A percentile compares a stretch with the other conserved stretches of the same genome.
Conservation (phyloP, 139 green algal genomes). For the Nannochloris sp. region DNA sequence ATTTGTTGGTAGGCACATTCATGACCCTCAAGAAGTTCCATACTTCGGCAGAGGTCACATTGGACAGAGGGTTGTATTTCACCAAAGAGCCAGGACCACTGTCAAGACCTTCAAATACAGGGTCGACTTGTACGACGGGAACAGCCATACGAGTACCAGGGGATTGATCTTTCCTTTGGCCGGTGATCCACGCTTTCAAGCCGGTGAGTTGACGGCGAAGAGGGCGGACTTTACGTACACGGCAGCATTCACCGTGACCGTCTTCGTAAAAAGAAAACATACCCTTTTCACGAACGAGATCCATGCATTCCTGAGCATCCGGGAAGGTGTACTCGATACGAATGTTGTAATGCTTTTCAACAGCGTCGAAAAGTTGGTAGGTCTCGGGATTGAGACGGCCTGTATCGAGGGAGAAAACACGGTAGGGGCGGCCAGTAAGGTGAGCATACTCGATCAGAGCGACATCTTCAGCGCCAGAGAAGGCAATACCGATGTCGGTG, state of each 20-base stretch:
- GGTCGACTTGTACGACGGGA: constrained; percentile 84
- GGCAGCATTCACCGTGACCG: constrained; percentile 95
- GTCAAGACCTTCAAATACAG: constrained; percentile 79
- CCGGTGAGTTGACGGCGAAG: constrained; percentile 80
- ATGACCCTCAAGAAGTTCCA: constrained; percentile 98
- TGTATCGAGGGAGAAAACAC: constrained; percentile 97
- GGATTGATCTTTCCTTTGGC: constrained; percentile 96
- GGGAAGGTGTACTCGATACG: constrained; percentile 98
- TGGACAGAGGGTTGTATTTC: constrained; percentile 98
- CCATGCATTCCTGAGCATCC: constrained; percentile 74
- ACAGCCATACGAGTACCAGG: constrained; percentile 85
- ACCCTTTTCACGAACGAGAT: constrained; percentile 92
- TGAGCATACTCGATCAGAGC: constrained; percentile 96
- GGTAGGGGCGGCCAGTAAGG: constrained; percentile 86
- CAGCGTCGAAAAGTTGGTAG: constrained; percentile 86
- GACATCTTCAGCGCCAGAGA: constrained; percentile 94
- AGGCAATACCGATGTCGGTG: constrained; percentile 85
- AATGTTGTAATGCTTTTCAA: constrained; percentile 98
- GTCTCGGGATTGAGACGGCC: constrained; percentile 96
- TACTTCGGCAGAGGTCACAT: constrained; percentile 77
- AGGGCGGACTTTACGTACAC: constrained; percentile 86
- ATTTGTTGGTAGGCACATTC: constrained; percentile 84
- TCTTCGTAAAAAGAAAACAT: constrained; percentile 98
- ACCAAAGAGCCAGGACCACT: constrained; percentile 79
- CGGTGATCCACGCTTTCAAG: constrained; percentile 95